Conservation (phyloP, 305 asterid species). For the Salvia sclarea region DNA sequence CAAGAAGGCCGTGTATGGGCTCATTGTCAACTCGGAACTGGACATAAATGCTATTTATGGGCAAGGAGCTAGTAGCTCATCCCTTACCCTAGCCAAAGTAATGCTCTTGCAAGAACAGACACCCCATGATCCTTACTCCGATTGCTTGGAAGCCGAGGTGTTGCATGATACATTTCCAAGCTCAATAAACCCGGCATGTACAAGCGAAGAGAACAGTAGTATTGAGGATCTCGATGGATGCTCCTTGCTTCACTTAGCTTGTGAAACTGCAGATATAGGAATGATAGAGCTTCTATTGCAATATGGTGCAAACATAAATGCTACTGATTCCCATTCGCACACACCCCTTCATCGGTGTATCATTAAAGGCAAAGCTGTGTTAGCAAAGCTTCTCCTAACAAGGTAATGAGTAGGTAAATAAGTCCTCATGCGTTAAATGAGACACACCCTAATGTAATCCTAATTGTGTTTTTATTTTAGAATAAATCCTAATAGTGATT, state of each 20-base stretch:
- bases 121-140: constrained; percentile 43
- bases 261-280: constrained; percentile 88
- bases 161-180: constrained; percentile 38
- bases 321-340: constrained; percentile 65
- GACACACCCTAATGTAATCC: neutral
- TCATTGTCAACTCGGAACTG: constrained; percentile 74
- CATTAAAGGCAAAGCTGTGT: constrained; percentile 55
- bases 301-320: constrained; percentile 81
- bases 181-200: constrained; percentile 40
- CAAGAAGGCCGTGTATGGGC: constrained; percentile 75
- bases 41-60: constrained; percentile 65
- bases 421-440: neutral
- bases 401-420: constrained; percentile 48
- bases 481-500: neutral
- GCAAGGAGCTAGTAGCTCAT: constrained; percentile 53
- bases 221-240: constrained; percentile 61
- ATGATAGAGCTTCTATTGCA: constrained; percentile 98
- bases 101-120: constrained; percentile 87
- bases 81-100: constrained; percentile 91
- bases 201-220: constrained; percentile 42
- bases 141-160: constrained; percentile 47
- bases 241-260: constrained; percentile 90
- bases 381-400: constrained; percentile 78
- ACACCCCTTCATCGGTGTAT: constrained; percentile 84
- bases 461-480: no score